These are phyloP conservation scores for Tetrapisispora arboricola DNA, from an alignment of 805 yeast species.

Conservation along the genomic window DNA sequence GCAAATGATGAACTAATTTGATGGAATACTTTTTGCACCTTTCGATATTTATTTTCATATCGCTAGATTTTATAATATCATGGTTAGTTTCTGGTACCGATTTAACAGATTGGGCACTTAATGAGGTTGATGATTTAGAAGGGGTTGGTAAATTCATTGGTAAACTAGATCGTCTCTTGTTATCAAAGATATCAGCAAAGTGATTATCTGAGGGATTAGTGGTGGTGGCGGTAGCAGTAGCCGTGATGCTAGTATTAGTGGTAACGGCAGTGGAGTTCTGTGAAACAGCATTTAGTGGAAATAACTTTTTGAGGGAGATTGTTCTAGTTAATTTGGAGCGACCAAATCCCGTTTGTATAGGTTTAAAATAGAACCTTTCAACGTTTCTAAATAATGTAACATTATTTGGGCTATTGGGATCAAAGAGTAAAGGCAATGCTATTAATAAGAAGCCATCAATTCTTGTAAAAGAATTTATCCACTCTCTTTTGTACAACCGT, in stretches of 20 bases:
- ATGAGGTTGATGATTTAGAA: slow-evolving; percentile 2
- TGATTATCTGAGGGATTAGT: background rate
- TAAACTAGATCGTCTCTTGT: background rate
- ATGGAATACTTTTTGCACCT: slow-evolving; percentile 6
- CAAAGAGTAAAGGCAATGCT: slow-evolving; percentile 1
- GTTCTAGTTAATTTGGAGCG: slow-evolving; percentile 6
- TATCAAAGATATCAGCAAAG: background rate
- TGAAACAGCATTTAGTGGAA: slow-evolving; percentile 2
- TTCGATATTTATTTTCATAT: slow-evolving; percentile 1
- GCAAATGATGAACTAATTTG: slow-evolving; percentile 12
- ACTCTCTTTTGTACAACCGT: slow-evolving; percentile 3
- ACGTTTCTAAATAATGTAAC: slow-evolving; percentile 8
- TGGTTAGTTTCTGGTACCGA: background rate
- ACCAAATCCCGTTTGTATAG: background rate
- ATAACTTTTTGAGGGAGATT: slow-evolving; percentile 7
- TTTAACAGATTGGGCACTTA: slow-evolving; percentile 1
- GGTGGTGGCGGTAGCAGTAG: background rate
- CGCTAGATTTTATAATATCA: background rate
- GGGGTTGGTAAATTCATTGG: slow-evolving; percentile 1
- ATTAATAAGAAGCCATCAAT: slow-evolving; percentile 5
- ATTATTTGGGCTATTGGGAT: slow-evolving; percentile 2
- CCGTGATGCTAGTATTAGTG: background rate
- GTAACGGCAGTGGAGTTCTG: background rate
- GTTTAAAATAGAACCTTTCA: slow-evolving; percentile 6
- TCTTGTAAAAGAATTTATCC: slow-evolving; percentile 10